Percentiles rank a stretch among this genome's conserved stretches.
These are phyloP conservation scores for Metarhizium anisopliae DNA, from an alignment of 2,329 filamentous ascomycete genomes.

Conservation along the genomic window DNA sequence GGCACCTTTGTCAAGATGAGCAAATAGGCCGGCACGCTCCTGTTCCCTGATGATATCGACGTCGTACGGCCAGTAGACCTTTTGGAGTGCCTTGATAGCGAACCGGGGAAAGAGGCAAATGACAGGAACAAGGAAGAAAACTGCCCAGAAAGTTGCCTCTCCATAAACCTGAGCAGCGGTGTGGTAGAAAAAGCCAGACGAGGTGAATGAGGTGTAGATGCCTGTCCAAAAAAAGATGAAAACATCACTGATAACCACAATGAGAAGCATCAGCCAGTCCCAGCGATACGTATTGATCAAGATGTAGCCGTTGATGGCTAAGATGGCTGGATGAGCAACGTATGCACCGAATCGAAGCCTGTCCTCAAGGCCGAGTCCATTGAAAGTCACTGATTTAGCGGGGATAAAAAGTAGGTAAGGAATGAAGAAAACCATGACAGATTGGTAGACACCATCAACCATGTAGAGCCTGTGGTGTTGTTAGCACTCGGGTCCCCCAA, in stretches of 20 bases:
- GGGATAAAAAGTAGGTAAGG: conserved; percentile 70
- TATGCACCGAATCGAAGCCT: conserved; percentile 79
- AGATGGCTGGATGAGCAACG: conserved; percentile 72
- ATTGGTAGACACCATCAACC: conserved; percentile 91
- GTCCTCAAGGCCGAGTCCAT: conserved; percentile 69
- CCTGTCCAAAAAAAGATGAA: conserved; percentile 96
- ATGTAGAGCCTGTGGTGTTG: conserved; percentile 66
- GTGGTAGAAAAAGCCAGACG: conserved; percentile 57
- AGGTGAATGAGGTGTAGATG: conserved; percentile 55
- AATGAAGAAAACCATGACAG: conserved; percentile 86
- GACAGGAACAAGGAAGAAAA: conserved; percentile 68
- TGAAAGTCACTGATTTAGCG: conserved; percentile 60
- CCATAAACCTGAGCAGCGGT: conserved; percentile 72
- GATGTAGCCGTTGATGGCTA: conserved; percentile 90
- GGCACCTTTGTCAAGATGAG: conserved; percentile 45
- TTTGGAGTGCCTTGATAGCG: conserved; percentile 77
- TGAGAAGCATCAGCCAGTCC: conserved; percentile 91
- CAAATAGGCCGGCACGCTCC: conserved; percentile 72
- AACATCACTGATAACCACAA: conserved; percentile 72
- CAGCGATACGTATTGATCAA: conserved; percentile 94
- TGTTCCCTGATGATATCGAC: conserved; percentile 95
- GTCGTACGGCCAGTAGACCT: conserved; percentile 87
- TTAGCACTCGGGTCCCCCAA: conserved; percentile 2
- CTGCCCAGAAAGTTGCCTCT: conserved; percentile 78
- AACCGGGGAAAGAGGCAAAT: conserved; percentile 85